A percentile compares a stretch with the other conserved stretches of the same genome.
phyloP scores from a whole-genome alignment of 257 asterid species.

The Plantago elongata region DNA sequence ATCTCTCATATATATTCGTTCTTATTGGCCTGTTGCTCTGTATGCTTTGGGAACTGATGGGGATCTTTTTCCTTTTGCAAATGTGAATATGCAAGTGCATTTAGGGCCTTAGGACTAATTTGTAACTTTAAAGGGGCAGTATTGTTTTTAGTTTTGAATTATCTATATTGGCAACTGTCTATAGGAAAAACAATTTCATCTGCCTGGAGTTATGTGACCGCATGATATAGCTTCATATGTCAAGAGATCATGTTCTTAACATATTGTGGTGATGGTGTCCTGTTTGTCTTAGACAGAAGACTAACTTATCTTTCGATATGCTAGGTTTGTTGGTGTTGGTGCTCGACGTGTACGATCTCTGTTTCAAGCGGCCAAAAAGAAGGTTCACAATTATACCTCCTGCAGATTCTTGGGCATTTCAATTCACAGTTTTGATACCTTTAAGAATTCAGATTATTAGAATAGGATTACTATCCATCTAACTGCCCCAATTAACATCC shows the following conservation, averaged over 20 bases:
- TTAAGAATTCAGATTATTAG: conserved; percentile 9
- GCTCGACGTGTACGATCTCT: conserved; percentile 97
- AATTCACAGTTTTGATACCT: background rate
- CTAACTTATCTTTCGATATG: conserved; percentile 20
- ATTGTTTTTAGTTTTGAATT: background rate
- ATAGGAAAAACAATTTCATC: background rate
- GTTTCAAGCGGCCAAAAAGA: conserved; percentile 97
- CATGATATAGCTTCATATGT: background rate
- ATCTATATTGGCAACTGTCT: background rate
- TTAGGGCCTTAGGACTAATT: background rate
- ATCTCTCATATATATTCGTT: background rate
- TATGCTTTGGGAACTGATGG: background rate
- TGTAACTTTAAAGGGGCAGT: background rate
- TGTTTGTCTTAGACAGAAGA: conserved; percentile 6
- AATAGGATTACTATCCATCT: background rate
- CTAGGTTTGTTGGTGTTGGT: conserved; percentile 99
- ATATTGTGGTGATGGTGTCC: background rate
- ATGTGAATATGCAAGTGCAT: background rate
- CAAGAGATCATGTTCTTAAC: conserved; percentile 4
- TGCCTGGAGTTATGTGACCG: no score
- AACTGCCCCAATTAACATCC: background rate
- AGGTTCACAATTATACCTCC: conserved; percentile 40
- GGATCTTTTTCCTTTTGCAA: background rate
- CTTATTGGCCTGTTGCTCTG: background rate
- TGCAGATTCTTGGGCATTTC: background rate